Evolutionary conservation across 2,329 filamentous ascomycete genomes (phyloP).

Genomic region (Pseudogymnoascus sp.): DNA sequence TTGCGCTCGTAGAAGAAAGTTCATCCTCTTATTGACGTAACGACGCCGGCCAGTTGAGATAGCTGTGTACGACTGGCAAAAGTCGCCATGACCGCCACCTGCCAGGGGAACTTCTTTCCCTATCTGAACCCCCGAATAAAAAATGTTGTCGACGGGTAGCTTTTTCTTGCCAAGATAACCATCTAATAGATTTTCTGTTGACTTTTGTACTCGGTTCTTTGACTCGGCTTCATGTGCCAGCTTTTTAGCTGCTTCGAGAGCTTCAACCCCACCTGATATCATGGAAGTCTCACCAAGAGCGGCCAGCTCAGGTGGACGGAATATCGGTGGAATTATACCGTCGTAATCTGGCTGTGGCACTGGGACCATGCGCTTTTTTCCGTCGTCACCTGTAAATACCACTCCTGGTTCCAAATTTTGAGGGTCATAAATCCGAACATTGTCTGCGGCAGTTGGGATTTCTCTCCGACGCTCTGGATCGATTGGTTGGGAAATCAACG

Average conservation of each 20-base stretch:
- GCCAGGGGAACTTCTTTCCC: slow-evolving; percentile 24
- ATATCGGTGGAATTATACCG: background rate
- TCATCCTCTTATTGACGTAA: slow-evolving; percentile 37
- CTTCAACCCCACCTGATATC: background rate
- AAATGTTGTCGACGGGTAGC: slow-evolving; percentile 33
- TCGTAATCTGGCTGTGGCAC: background rate
- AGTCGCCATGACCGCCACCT: slow-evolving; percentile 24
- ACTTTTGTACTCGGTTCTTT: slow-evolving; percentile 1
- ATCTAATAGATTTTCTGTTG: slow-evolving; percentile 11
- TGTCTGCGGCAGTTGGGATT: slow-evolving; percentile 21
- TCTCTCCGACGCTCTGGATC: slow-evolving; percentile 18
- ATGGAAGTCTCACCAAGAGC: background rate
- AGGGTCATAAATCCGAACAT: slow-evolving; percentile 14
- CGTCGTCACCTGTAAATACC: slow-evolving; percentile 17
- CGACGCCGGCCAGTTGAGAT: slow-evolving; percentile 37
- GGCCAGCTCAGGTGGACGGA: background rate
- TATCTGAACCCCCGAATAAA: slow-evolving; percentile 29
- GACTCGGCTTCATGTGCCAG: slow-evolving; percentile 4
- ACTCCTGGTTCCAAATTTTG: slow-evolving; percentile 16
- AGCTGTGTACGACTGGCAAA: slow-evolving; percentile 17
- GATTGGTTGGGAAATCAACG: slow-evolving; percentile 21
- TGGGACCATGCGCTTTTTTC: slow-evolving; percentile 18
- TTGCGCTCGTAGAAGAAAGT: slow-evolving; percentile 30
- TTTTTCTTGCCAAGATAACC: slow-evolving; percentile 33
- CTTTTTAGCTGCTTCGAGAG: background rate